Evolutionary conservation across 495 filamentous ascomycete genomes (phyloP).

Genomic region (Penicillium cinerascens): DNA sequence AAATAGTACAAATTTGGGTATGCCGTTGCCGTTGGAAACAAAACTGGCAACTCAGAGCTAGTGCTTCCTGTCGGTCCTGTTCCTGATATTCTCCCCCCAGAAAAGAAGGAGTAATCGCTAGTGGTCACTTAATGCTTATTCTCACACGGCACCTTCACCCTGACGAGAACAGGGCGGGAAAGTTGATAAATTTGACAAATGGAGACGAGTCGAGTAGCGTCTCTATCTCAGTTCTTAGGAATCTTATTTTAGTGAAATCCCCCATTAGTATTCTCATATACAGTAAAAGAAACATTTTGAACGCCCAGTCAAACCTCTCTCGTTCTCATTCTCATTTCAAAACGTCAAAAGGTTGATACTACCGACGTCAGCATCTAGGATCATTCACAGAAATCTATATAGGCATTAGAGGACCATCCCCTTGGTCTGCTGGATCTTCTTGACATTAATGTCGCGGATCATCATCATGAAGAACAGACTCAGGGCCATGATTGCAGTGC

Average conservation of each 20-base stretch:
- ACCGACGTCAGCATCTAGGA: background rate
- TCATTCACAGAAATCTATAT: background rate
- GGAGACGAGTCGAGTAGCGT: no score
- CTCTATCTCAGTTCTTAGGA: background rate
- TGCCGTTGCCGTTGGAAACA: conserved; percentile 33
- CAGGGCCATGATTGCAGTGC: conserved; percentile 44
- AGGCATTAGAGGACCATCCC: conserved; percentile 23
- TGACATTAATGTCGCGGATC: conserved; percentile 57
- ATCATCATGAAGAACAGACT: conserved; percentile 42
- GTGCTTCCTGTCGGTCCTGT: conserved; percentile 60
- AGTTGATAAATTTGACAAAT: no score
- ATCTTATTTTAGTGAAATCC: background rate
- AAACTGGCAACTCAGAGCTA: conserved; percentile 9
- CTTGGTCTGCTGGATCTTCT: conserved; percentile 43
- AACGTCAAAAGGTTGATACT: background rate
- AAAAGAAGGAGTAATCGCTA: background rate
- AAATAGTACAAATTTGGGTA: conserved; percentile 29
- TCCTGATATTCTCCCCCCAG: conserved; percentile 51
- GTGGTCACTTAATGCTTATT: background rate
- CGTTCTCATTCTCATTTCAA: background rate
- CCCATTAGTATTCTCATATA: background rate
- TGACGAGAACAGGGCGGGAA: no score
- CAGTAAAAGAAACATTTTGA: background rate
- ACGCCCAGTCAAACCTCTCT: background rate
- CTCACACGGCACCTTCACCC: no score